Percentiles rank a stretch among this genome's conserved stretches.
phyloP scores from a whole-genome alignment of 2,329 filamentous ascomycete genomes.

The Beauveria brongniartii region DNA sequence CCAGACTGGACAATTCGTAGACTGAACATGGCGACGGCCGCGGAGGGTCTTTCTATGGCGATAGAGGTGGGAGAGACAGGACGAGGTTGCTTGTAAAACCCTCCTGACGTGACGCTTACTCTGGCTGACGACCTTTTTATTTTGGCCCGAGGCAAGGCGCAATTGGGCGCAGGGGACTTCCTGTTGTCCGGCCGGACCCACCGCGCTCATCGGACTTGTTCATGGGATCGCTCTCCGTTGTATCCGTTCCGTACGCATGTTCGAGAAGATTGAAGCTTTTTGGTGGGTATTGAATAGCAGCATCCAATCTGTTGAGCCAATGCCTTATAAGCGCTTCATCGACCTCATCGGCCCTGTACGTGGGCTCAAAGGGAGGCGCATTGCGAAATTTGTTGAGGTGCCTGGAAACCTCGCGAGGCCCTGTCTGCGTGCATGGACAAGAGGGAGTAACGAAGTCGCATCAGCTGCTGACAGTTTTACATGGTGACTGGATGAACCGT shows the following conservation, averaged over 20 bases:
- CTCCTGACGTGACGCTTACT: neutral
- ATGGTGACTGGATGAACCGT: neutral
- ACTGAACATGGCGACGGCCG: slow-evolving; percentile 14
- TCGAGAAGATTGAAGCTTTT: neutral
- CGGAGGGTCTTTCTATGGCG: neutral
- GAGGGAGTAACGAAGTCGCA: neutral
- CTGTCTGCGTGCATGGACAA: neutral
- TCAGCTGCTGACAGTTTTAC: neutral
- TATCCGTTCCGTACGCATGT: neutral
- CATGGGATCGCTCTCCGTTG: neutral
- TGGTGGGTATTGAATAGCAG: neutral
- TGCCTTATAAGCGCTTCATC: neutral
- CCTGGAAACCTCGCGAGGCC: neutral
- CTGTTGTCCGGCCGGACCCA: neutral
- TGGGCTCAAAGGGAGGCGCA: neutral
- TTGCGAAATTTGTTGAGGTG: neutral
- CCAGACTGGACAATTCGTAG: slow-evolving; percentile 19
- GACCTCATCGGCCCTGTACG: neutral
- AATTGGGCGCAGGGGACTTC: neutral
- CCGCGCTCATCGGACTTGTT: neutral
- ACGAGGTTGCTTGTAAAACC: neutral
- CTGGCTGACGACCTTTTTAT: neutral
- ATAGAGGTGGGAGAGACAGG: neutral
- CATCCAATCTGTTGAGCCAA: neutral
- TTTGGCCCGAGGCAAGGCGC: slow-evolving; percentile 4